A percentile compares a stretch with the other conserved stretches of the same genome.
phyloP scores from a whole-genome alignment of 495 filamentous ascomycete species.

The Clohesyomyces aquaticus region DNA sequence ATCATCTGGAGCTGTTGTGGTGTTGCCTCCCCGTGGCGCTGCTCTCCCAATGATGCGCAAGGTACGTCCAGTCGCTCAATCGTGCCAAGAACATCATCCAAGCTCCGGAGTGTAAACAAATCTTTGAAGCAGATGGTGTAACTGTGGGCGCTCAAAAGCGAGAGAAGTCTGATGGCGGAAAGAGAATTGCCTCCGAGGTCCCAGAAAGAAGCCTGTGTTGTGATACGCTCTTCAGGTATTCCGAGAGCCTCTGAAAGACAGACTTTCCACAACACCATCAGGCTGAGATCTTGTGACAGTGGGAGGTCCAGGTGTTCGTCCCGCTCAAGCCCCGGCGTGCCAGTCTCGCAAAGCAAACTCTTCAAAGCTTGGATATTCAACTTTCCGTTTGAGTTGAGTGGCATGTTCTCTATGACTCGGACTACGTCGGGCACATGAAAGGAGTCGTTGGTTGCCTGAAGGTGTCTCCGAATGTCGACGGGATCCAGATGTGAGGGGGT shows the following conservation, averaged over 20 bases:
- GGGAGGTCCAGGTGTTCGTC: too few relatives aligned
- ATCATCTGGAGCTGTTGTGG: slow-evolving; percentile 15
- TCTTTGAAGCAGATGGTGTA: not conserved
- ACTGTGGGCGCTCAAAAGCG: slow-evolving; percentile 5
- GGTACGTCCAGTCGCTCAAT: not conserved
- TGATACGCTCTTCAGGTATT: not conserved
- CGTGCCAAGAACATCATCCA: not conserved
- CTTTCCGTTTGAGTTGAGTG: too few relatives aligned
- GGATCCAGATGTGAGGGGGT: not conserved
- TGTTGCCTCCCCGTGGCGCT: too few relatives aligned
- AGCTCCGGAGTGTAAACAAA: not conserved
- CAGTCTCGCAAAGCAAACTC: too few relatives aligned
- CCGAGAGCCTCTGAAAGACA: too few relatives aligned
- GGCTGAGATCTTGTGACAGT: too few relatives aligned
- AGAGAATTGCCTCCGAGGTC: slow-evolving; percentile 28
- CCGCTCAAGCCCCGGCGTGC: too few relatives aligned
- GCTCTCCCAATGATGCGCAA: too few relatives aligned
- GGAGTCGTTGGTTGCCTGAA: too few relatives aligned
- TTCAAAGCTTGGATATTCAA: too few relatives aligned
- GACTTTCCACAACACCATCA: not conserved
- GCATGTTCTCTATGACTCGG: too few relatives aligned
- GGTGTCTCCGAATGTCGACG: not conserved
- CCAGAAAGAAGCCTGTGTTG: slow-evolving; percentile 11
- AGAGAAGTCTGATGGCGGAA: slow-evolving; percentile 18
- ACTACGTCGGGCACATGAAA: too few relatives aligned